Evolutionary conservation across 257 asterid genomes (phyloP).

Genomic region (Solanum bukasovii): DNA sequence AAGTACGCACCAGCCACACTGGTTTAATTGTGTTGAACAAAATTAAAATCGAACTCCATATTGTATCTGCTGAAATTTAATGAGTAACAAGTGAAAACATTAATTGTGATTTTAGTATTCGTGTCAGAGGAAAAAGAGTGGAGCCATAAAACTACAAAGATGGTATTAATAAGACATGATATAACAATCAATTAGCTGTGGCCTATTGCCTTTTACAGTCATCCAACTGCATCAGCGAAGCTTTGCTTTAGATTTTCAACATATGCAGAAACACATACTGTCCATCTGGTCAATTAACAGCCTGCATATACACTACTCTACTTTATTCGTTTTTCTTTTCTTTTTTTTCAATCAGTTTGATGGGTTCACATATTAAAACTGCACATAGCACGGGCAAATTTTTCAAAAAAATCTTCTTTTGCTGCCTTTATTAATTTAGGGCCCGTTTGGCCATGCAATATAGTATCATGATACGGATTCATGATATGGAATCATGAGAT

Average conservation of each 20-base stretch:
- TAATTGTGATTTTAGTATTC: background rate
- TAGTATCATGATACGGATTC: too few species aligned
- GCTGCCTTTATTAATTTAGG: background rate
- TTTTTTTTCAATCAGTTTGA: background rate
- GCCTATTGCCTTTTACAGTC: conserved; percentile 12
- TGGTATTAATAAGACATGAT: conserved; percentile 26
- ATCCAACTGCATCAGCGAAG: conserved; percentile 21
- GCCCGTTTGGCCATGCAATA: too few species aligned
- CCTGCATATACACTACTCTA: background rate
- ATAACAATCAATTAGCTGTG: conserved; percentile 33
- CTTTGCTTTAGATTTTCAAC: conserved; percentile 33
- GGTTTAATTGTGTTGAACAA: background rate
- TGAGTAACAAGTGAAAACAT: background rate
- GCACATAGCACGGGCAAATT: background rate
- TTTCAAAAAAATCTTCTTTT: background rate
- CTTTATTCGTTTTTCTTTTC: background rate
- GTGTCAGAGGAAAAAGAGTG: background rate
- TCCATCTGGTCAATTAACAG: conserved; percentile 31
- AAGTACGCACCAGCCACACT: background rate
- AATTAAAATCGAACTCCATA: background rate
- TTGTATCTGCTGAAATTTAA: background rate
- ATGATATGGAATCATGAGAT: too few species aligned
- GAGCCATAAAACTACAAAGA: background rate
- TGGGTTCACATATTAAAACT: background rate
- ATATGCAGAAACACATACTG: conserved; percentile 34